Evolutionary conservation across 1,139 yeast species (phyloP).

Genomic region (Pichia sp.): DNA sequence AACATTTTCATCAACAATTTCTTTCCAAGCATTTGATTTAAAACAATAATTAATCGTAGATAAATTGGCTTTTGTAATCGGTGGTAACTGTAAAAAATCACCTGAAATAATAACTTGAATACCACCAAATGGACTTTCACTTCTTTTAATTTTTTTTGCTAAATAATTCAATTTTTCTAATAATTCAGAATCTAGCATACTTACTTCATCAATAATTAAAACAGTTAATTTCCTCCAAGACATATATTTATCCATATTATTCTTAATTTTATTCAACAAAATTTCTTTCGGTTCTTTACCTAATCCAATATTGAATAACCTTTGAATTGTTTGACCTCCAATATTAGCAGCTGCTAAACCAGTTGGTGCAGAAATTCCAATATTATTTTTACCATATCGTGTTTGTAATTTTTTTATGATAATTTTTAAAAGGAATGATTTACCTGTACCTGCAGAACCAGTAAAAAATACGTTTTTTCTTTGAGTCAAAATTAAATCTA

Average conservation of each 20-base stretch:
- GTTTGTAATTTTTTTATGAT: constrained; percentile 44
- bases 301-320: constrained; percentile 73
- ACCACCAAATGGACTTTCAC: constrained; percentile 64
- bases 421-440: constrained; percentile 63
- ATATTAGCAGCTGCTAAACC: constrained; percentile 88
- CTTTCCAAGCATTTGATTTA: constrained; percentile 52
- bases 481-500: constrained; percentile 42
- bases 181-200: constrained; percentile 70
- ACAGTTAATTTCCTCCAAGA: constrained; percentile 57
- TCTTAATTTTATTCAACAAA: constrained; percentile 40
- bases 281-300: constrained; percentile 43
- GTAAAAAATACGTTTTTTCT: constrained; percentile 59
- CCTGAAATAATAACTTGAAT: constrained; percentile 75
- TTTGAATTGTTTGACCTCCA: constrained; percentile 77
- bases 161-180: constrained; percentile 59
- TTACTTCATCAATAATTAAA: constrained; percentile 71
- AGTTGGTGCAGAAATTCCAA: constrained; percentile 86
- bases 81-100: constrained; percentile 83
- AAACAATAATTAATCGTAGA: constrained; percentile 43
- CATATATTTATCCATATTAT: constrained; percentile 33
- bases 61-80: constrained; percentile 44
- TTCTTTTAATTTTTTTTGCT: constrained; percentile 48
- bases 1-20: constrained; percentile 48
- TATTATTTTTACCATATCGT: constrained; percentile 39
- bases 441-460: constrained; percentile 84